phyloP scores from a whole-genome alignment of 73 alveolate genomes.

The Symbiodinium pilosum region DNA sequence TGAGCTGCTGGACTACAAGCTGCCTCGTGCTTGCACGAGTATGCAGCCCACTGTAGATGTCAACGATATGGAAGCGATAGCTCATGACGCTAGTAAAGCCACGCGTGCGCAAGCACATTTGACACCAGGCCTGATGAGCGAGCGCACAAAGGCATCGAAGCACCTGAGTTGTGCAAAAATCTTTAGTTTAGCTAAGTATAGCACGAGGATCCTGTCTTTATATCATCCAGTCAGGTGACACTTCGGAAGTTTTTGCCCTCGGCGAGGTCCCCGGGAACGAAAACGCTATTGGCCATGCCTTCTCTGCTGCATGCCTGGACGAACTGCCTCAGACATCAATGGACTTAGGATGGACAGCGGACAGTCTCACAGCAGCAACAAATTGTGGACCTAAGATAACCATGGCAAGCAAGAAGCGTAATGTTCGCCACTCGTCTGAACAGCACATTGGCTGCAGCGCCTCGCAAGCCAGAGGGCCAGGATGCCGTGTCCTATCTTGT shows the following conservation, averaged over 20 bases:
- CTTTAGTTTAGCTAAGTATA: not conserved
- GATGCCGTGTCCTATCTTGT: not conserved
- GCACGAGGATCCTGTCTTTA: not conserved
- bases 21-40: too few species aligned
- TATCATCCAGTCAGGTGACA: not conserved
- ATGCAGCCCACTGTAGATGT: not conserved
- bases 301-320: slow-evolving; percentile 60
- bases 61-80: not conserved
- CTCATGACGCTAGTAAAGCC: not conserved
- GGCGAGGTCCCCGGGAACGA: slow-evolving; percentile 74
- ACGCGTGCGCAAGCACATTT: not conserved
- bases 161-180: not conserved
- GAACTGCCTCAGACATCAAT: slow-evolving; percentile 51
- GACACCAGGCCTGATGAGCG: slow-evolving; percentile 24
- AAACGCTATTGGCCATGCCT: slow-evolving; percentile 63
- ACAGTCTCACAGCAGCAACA: too few species aligned
- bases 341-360: too few species aligned
- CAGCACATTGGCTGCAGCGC: slow-evolving; percentile 15
- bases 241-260: slow-evolving; percentile 79
- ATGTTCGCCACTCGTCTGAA: slow-evolving; percentile 87
- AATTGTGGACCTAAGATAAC: too few species aligned
- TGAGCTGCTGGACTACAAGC: too few species aligned
- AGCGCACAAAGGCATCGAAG: slow-evolving; percentile 45
- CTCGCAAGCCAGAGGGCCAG: not conserved
- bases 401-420: slow-evolving; percentile 23